Conservation (phyloP, 1,139 yeast species). For the Wickerhamomyces sp. region DNA sequence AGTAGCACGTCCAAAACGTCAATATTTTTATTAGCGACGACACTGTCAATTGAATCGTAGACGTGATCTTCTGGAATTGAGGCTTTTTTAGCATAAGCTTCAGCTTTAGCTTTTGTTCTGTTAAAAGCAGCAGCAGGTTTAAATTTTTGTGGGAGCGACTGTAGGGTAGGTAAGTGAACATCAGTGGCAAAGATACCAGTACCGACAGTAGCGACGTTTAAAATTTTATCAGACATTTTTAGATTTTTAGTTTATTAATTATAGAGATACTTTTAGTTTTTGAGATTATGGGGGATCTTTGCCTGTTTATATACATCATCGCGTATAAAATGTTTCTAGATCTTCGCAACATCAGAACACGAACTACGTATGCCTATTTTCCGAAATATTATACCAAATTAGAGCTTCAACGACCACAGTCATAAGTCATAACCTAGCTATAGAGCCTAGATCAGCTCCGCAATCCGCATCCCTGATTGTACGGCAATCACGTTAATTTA, state of each 20-base stretch:
- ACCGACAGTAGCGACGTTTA: constrained; percentile 76
- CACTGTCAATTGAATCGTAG: constrained; percentile 59
- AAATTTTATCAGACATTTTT: constrained; percentile 12
- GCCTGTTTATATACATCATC: no score
- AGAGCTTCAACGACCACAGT: no score
- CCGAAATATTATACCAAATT: no score
- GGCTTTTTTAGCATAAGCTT: constrained; percentile 66
- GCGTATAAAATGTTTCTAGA: no score
- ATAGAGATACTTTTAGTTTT: not conserved
- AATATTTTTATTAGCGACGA: constrained; percentile 57
- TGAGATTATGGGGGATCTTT: no score
- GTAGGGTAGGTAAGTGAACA: constrained; percentile 71
- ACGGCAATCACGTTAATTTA: no score
- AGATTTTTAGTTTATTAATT: not conserved
- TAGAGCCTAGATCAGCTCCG: no score
- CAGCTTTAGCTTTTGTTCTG: constrained; percentile 81
- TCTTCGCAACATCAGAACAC: no score
- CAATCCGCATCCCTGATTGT: no score
- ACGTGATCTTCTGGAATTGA: constrained; percentile 46
- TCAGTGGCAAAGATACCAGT: constrained; percentile 91
- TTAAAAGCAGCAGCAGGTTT: constrained; percentile 64
- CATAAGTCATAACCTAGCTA: no score
- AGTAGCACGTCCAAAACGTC: constrained; percentile 80
- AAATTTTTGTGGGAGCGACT: constrained; percentile 39
- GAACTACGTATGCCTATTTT: no score